Conservation (phyloP, 495 filamentous ascomycete genomes). For the Cryomyces minteri region DNA sequence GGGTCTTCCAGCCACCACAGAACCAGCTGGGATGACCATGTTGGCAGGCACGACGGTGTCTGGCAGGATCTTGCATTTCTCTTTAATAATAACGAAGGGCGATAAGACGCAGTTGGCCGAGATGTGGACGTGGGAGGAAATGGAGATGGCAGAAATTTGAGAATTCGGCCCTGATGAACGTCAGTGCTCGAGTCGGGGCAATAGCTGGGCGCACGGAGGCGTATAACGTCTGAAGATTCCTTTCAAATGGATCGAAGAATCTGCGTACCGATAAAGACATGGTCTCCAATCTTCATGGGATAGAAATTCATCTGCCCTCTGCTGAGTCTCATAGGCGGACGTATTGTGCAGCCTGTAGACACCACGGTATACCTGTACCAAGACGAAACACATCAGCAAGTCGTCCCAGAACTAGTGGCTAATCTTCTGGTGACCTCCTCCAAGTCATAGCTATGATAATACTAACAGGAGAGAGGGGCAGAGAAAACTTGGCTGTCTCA, state of each 20-base stretch:
- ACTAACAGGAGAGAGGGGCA: too few species aligned
- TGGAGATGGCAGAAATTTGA: slow-evolving; percentile 10
- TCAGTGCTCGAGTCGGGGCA: neutral
- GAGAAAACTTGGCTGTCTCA: neutral
- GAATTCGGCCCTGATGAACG: slow-evolving; percentile 7
- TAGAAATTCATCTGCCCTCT: slow-evolving; percentile 45
- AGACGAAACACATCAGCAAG: too few species aligned
- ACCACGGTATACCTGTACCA: slow-evolving; percentile 56
- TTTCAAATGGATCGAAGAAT: neutral
- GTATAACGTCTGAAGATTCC: neutral
- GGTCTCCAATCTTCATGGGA: slow-evolving; percentile 79
- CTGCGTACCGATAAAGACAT: slow-evolving; percentile 63
- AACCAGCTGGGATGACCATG: slow-evolving; percentile 84
- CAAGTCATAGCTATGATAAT: too few species aligned
- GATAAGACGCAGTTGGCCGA: slow-evolving; percentile 56
- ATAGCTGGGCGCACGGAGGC: neutral
- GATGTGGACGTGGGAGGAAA: slow-evolving; percentile 52
- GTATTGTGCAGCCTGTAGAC: slow-evolving; percentile 48
- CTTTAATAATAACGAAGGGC: slow-evolving; percentile 78
- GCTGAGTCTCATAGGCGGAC: slow-evolving; percentile 59
- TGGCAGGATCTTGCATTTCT: slow-evolving; percentile 70
- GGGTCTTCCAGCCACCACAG: slow-evolving; percentile 65
- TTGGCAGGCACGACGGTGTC: slow-evolving; percentile 66
- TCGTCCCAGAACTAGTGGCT: too few species aligned
- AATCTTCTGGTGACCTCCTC: too few species aligned